These are phyloP conservation scores for Pestalotiopsis fici DNA, from an alignment of 2,329 filamentous ascomycete species.

Conservation along the genomic window DNA sequence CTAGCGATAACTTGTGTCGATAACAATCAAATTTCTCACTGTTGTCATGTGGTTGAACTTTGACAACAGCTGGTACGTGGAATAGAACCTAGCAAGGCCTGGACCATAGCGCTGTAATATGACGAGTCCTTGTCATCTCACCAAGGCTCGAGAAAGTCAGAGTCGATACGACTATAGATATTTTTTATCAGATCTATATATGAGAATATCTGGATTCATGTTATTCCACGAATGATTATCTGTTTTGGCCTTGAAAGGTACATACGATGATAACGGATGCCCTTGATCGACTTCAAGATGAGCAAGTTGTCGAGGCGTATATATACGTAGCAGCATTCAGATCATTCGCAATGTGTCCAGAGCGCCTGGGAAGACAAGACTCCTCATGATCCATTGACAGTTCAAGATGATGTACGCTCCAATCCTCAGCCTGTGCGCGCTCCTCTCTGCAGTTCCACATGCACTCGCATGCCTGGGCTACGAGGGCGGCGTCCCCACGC, in stretches of 20 bases:
- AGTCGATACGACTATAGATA: not conserved
- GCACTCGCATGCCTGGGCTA: constrained; percentile 30
- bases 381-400: not conserved
- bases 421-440: not conserved
- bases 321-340: not conserved
- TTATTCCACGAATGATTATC: not conserved
- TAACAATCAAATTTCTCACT: not conserved
- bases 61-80: not conserved
- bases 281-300: not conserved
- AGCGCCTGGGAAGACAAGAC: not conserved
- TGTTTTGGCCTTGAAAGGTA: not conserved
- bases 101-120: not conserved
- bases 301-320: not conserved
- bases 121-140: not conserved
- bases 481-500: constrained; percentile 28
- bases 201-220: not conserved
- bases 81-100: not conserved
- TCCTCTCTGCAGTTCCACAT: constrained; percentile 20
- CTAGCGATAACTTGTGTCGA: not conserved
- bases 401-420: not conserved
- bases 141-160: not conserved
- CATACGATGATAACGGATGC: not conserved
- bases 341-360: not conserved
- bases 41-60: not conserved
- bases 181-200: not conserved